Evolutionary conservation across 352 stramenopile species (phyloP).

Genomic region (Pythium aristosporum): DNA sequence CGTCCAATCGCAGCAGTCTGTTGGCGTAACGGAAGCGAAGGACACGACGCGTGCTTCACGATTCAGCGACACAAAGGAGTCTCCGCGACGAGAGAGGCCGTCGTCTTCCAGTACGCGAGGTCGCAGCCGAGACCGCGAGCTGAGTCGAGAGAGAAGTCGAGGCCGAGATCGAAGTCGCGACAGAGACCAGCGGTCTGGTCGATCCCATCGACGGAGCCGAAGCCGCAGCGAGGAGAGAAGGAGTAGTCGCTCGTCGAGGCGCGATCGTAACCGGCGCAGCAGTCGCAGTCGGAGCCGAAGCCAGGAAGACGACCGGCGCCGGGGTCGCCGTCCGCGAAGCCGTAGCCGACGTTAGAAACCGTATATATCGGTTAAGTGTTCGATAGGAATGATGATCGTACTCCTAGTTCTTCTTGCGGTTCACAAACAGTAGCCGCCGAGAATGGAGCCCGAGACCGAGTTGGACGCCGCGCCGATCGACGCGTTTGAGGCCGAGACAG

Average conservation of each 20-base stretch:
- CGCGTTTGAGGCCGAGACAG: slow-evolving; percentile 46
- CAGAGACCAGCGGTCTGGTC: slow-evolving; percentile 7
- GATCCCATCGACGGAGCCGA: slow-evolving; percentile 17
- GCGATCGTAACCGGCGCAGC: slow-evolving; percentile 2
- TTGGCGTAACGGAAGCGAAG: background rate
- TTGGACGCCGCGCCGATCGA: slow-evolving; percentile 64
- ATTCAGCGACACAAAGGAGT: background rate
- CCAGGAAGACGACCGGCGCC: background rate
- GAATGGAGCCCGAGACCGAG: slow-evolving; percentile 33
- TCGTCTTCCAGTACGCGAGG: background rate
- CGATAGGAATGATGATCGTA: slow-evolving; percentile 11
- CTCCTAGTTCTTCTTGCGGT: background rate
- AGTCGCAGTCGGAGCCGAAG: slow-evolving; percentile 19
- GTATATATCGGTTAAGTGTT: background rate
- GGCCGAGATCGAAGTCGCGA: slow-evolving; percentile 14
- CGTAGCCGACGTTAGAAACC: slow-evolving; percentile 23
- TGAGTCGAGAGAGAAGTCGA: slow-evolving; percentile 4
- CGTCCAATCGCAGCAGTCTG: background rate
- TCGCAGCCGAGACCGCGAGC: background rate
- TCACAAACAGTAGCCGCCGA: background rate
- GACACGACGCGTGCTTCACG: slow-evolving; percentile 1
- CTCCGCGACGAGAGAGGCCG: slow-evolving; percentile 3
- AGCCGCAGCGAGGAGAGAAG: slow-evolving; percentile 16
- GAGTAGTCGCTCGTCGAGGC: background rate
- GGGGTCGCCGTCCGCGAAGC: background rate